These are phyloP conservation scores for Cylindrodendrum hubeiense DNA, from an alignment of 2,329 filamentous ascomycete species.

Conservation along the genomic window DNA sequence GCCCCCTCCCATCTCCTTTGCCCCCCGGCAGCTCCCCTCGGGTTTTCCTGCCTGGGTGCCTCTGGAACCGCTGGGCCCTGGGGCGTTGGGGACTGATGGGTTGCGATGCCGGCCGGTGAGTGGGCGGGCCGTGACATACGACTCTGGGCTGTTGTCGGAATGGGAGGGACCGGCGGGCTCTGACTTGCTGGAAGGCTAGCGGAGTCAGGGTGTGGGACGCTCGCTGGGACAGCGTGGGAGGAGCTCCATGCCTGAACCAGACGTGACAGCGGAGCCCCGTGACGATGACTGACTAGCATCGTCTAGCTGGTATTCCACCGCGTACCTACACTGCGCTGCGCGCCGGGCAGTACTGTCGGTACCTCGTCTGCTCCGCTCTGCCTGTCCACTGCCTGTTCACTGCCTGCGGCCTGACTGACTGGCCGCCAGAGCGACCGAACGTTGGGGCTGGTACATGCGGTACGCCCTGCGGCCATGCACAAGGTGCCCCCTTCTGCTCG, in stretches of 20 bases:
- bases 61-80: not conserved
- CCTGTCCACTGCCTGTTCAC: not conserved
- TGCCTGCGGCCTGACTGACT: not conserved
- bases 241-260: slow-evolving; percentile 24
- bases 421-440: not conserved
- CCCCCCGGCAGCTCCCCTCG: slow-evolving; percentile 25
- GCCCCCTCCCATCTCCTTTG: slow-evolving; percentile 13
- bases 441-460: slow-evolving; percentile 18
- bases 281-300: slow-evolving; percentile 19
- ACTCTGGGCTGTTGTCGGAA: slow-evolving; percentile 28
- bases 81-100: not conserved
- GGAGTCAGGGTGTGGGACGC: not conserved
- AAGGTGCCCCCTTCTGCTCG: not conserved
- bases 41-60: slow-evolving; percentile 32
- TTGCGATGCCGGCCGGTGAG: slow-evolving; percentile 28
- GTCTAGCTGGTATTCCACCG: not conserved
- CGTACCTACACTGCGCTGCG: not conserved
- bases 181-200: slow-evolving; percentile 12
- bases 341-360: not conserved
- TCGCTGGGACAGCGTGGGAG: slow-evolving; percentile 11
- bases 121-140: slow-evolving; percentile 34
- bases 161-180: slow-evolving; percentile 18
- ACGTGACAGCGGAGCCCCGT: slow-evolving; percentile 21
- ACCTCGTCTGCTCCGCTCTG: not conserved
- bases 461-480: not conserved